A percentile compares a stretch with the other conserved stretches of the same genome.
Evolutionary conservation across 2,329 filamentous ascomycete genomes (phyloP).

Genomic region (Claviceps sorghi): DNA sequence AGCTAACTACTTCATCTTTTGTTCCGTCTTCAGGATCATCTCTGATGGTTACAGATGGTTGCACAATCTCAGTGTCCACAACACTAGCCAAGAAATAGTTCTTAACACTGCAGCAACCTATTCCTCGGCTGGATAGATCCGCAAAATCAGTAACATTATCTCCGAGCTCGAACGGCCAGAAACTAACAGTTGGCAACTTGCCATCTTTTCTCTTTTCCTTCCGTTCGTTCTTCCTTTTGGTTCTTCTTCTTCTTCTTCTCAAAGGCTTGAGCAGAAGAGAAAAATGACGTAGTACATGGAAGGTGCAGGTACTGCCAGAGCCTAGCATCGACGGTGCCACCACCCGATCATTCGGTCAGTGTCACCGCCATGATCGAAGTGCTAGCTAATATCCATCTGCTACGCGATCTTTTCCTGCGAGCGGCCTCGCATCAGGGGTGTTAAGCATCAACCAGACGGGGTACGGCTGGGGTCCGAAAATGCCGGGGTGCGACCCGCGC

Average conservation of each 20-base stretch:
- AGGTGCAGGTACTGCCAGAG: neutral
- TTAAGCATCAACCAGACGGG: conserved; percentile 1
- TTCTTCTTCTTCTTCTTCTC: neutral
- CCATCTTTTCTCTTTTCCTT: neutral
- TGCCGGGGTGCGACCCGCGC: neutral
- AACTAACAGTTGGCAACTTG: neutral
- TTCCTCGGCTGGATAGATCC: neutral
- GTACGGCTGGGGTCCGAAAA: conserved; percentile 1
- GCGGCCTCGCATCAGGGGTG: conserved; percentile 4
- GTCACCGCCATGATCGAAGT: neutral
- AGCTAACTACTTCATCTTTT: neutral
- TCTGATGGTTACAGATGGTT: neutral
- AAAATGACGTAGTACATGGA: neutral
- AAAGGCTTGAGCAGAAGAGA: neutral
- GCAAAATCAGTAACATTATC: neutral
- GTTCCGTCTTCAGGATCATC: neutral
- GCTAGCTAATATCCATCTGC: neutral
- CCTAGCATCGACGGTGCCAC: conserved; percentile 1
- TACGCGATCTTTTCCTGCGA: conserved; percentile 4
- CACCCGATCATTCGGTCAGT: conserved; percentile 1
- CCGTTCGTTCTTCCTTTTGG: too few relatives aligned
- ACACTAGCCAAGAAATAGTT: neutral
- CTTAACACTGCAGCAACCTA: neutral
- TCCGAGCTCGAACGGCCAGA: neutral
- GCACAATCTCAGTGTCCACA: neutral